A percentile compares a stretch with the other conserved stretches of the same genome.
Conservation (phyloP, 139 green algal genomes). For the Tetraselmis chui region DNA sequence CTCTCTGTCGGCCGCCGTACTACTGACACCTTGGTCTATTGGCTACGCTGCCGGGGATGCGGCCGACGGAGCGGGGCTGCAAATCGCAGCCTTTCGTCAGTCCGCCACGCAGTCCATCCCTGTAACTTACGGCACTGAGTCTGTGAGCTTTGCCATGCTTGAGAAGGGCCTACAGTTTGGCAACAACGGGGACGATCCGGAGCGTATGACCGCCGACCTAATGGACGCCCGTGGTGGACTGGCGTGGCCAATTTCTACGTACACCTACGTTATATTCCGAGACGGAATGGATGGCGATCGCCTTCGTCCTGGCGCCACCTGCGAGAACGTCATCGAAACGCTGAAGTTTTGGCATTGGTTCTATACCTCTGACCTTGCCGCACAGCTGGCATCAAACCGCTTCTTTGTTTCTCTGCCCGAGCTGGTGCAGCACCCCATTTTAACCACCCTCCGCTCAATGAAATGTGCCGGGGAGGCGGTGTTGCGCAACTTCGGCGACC, state of each 20-base stretch:
- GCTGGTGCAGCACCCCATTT: neutral
- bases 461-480: neutral
- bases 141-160: neutral
- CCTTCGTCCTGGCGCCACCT: neutral
- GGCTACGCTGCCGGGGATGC: neutral
- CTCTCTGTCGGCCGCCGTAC: neutral
- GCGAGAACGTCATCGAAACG: neutral
- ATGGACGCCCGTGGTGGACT: neutral
- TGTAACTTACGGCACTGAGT: neutral
- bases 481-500: neutral
- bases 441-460: neutral
- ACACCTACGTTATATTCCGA: neutral
- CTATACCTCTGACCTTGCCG: neutral
- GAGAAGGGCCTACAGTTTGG: neutral
- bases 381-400: neutral
- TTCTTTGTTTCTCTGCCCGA: neutral
- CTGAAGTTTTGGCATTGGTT: conserved; percentile 1
- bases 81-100: neutral
- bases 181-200: neutral
- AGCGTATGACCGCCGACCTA: neutral
- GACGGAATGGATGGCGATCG: neutral
- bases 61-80: neutral
- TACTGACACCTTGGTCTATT: neutral
- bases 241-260: neutral
- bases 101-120: neutral